Percentiles rank a stretch among this genome's conserved stretches.
Evolutionary conservation across 495 filamentous ascomycete species (phyloP).

Genomic region (Trichoderma gamsii): DNA sequence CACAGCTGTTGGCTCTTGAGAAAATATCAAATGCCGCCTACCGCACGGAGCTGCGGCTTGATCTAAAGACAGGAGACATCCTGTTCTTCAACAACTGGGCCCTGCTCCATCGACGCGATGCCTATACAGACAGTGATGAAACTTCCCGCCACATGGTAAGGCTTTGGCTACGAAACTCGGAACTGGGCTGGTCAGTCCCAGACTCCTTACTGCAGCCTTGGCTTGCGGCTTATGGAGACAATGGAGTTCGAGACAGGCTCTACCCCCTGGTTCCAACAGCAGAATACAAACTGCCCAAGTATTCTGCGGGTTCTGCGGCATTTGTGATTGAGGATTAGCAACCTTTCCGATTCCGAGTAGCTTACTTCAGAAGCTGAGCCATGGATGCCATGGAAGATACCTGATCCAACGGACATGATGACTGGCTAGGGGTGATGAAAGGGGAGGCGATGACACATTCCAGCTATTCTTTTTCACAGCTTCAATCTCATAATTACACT

Average conservation of each 20-base stretch:
- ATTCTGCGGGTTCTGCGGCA: constrained; percentile 39
- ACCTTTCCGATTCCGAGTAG: constrained; percentile 16
- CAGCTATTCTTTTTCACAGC: neutral
- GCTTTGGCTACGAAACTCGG: constrained; percentile 44
- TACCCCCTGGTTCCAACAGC: constrained; percentile 34
- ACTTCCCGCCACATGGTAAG: constrained; percentile 43
- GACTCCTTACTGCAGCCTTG: constrained; percentile 37
- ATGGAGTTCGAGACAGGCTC: constrained; percentile 19
- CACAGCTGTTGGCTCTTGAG: constrained; percentile 34
- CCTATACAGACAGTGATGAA: constrained; percentile 35
- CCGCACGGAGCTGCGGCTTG: constrained; percentile 33
- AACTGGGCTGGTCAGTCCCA: constrained; percentile 36
- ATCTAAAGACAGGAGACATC: constrained; percentile 53
- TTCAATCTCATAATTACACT: neutral
- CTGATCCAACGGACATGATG: neutral
- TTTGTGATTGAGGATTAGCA: constrained; percentile 34
- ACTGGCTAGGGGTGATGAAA: neutral
- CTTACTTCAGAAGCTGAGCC: neutral
- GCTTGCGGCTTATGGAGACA: constrained; percentile 36
- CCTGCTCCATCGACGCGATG: constrained; percentile 51
- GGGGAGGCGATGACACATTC: neutral
- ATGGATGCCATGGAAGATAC: neutral
- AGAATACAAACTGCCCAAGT: constrained; percentile 39
- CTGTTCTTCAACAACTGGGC: constrained; percentile 58
- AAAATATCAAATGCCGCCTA: constrained; percentile 29